These are phyloP conservation scores for Sclerotiophoma versabilis DNA, from an alignment of 2,329 filamentous ascomycete species.

Conservation along the genomic window DNA sequence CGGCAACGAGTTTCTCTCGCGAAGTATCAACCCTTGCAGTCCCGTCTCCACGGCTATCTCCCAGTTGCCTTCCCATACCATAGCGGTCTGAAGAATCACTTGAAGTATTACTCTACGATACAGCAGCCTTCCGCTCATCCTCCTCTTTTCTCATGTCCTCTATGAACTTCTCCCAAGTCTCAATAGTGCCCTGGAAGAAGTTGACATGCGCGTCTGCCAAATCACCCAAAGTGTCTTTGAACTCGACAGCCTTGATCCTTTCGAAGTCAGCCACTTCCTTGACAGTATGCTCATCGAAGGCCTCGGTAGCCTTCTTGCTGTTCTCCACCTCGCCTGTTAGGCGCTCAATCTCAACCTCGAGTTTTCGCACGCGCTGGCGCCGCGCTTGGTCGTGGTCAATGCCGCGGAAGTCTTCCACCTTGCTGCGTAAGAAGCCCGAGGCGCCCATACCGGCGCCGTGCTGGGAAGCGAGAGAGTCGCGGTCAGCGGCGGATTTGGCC, in stretches of 20 bases:
- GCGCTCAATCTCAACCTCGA: constrained; percentile 92
- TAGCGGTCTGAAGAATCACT: not conserved
- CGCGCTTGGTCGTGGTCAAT: constrained; percentile 95
- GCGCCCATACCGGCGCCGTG: constrained; percentile 72
- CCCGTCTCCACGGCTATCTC: not conserved
- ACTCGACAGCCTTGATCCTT: constrained; percentile 92
- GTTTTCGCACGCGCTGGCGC: constrained; percentile 83
- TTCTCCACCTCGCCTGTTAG: constrained; percentile 85
- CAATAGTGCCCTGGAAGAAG: constrained; percentile 81
- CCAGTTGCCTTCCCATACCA: not conserved
- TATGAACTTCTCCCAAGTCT: constrained; percentile 91
- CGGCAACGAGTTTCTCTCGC: not conserved
- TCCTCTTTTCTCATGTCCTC: constrained; percentile 80
- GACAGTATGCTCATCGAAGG: constrained; percentile 95
- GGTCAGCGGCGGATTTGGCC: constrained; percentile 85
- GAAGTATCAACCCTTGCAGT: not conserved
- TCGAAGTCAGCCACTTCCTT: constrained; percentile 94
- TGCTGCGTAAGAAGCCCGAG: constrained; percentile 87
- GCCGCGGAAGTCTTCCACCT: constrained; percentile 94
- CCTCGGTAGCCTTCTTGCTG: constrained; percentile 84
- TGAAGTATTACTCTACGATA: constrained; percentile 22
- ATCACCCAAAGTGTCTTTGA: constrained; percentile 83
- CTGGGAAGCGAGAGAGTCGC: constrained; percentile 76
- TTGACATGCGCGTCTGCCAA: constrained; percentile 84
- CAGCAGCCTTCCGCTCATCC: constrained; percentile 41